These are phyloP conservation scores for Trichoderma semiorbis DNA, from an alignment of 2,329 filamentous ascomycete genomes.

Conservation along the genomic window DNA sequence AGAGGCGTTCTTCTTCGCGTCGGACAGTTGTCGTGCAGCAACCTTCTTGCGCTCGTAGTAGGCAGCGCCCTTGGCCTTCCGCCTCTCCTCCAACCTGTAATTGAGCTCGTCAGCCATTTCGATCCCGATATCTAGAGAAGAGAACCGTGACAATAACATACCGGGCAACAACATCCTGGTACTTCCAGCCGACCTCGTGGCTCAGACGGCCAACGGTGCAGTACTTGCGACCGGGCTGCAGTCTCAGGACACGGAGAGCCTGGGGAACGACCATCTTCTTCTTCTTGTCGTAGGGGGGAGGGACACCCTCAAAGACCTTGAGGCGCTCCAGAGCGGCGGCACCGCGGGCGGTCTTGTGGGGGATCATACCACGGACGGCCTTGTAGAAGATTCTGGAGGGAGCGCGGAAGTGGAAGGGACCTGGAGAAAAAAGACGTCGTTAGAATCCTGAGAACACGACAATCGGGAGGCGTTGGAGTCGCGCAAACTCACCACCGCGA, in stretches of 20 bases:
- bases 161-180: slow-evolving; percentile 98
- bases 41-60: slow-evolving; percentile 99
- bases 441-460: slow-evolving; percentile 19
- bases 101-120: slow-evolving; percentile 21
- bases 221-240: slow-evolving; percentile 99
- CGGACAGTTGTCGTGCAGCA: slow-evolving; percentile 80
- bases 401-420: slow-evolving; percentile 99
- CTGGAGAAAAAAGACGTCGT: slow-evolving; percentile 39
- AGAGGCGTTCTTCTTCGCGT: slow-evolving; percentile 89
- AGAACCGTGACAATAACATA: slow-evolving; percentile 50
- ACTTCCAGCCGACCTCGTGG: slow-evolving; percentile 99
- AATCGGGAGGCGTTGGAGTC: neutral
- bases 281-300: slow-evolving; percentile 98
- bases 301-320: slow-evolving; percentile 99
- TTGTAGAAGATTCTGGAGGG: slow-evolving; percentile 99
- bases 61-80: slow-evolving; percentile 98
- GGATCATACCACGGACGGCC: slow-evolving; percentile 99
- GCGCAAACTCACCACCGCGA: slow-evolving; percentile 74
- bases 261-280: slow-evolving; percentile 99
- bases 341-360: slow-evolving; percentile 99
- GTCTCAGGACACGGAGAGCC: slow-evolving; percentile 90
- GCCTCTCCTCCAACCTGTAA: slow-evolving; percentile 90
- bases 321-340: slow-evolving; percentile 95
- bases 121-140: neutral
- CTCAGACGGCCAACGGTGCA: slow-evolving; percentile 97